phyloP scores from a whole-genome alignment of 2,329 filamentous ascomycete species.

The Microcyclosporella mali region DNA sequence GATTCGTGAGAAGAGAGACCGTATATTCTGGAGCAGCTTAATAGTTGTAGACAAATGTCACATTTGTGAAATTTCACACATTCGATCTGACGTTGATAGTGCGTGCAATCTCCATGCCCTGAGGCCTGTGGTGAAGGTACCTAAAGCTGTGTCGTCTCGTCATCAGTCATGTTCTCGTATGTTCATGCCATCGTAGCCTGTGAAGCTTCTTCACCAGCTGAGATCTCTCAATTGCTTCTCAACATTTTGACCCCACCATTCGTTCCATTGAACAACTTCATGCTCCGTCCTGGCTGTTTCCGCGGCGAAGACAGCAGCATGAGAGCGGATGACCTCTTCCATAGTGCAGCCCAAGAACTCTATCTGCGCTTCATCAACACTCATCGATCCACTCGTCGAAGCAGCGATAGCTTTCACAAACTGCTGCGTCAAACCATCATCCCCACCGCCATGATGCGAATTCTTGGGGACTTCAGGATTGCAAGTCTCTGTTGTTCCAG shows the following conservation, averaged over 20 bases:
- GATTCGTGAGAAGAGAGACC: no score
- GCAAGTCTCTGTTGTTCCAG: conserved; percentile 49
- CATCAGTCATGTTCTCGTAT: not conserved
- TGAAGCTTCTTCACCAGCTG: not conserved
- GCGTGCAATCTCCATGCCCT: no score
- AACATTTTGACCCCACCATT: conserved; percentile 17
- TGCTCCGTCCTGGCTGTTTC: conserved; percentile 71
- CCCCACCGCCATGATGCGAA: conserved; percentile 64
- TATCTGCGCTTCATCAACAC: conserved; percentile 64
- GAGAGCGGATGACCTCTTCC: conserved; percentile 81
- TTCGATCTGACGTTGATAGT: no score
- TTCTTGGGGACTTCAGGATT: conserved; percentile 52
- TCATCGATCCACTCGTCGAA: conserved; percentile 65
- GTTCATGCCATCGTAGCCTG: not conserved
- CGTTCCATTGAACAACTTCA: conserved; percentile 59
- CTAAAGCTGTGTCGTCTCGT: not conserved
- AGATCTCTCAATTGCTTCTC: not conserved
- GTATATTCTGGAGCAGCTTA: no score
- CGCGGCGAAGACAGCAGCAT: conserved; percentile 88
- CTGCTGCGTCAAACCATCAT: conserved; percentile 70
- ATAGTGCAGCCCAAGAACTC: conserved; percentile 73
- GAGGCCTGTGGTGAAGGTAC: no score
- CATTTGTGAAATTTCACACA: no score
- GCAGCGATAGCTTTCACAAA: conserved; percentile 77
- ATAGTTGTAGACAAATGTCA: no score